phyloP scores from a whole-genome alignment of 2,329 filamentous ascomycete genomes.

The Trichoderma simmonsii region DNA sequence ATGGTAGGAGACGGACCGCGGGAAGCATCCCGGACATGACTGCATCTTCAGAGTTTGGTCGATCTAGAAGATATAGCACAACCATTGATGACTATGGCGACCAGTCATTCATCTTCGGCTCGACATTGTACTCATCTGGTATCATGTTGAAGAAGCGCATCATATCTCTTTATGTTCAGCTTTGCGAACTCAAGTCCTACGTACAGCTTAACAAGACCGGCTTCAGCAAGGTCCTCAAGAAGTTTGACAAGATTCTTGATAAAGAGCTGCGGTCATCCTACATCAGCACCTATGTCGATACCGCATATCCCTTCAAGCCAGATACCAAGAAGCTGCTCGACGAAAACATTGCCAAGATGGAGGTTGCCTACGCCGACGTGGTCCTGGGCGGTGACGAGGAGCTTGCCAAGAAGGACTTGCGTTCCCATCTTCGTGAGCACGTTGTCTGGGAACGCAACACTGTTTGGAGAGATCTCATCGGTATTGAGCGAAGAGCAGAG shows the following conservation, averaged over 20 bases:
- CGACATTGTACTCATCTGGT: constrained; percentile 60
- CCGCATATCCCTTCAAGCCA: constrained; percentile 76
- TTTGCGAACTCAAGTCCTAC: constrained; percentile 95
- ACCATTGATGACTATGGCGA: constrained; percentile 78
- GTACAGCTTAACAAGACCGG: constrained; percentile 95
- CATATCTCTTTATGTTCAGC: constrained; percentile 80
- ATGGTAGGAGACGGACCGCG: constrained; percentile 38
- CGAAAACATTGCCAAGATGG: constrained; percentile 69
- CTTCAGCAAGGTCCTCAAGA: constrained; percentile 94
- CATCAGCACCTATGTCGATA: constrained; percentile 68
- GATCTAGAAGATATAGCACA: constrained; percentile 61
- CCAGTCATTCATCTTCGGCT: constrained; percentile 62
- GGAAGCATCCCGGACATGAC: constrained; percentile 52
- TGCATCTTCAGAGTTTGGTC: constrained; percentile 57
- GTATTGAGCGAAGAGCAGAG: constrained; percentile 91
- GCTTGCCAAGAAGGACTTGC: constrained; percentile 77
- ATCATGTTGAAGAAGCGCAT: constrained; percentile 92
- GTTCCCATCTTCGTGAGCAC: constrained; percentile 89
- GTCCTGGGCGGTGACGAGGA: constrained; percentile 77
- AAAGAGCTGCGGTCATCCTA: constrained; percentile 75
- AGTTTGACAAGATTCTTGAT: constrained; percentile 95
- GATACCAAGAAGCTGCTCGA: constrained; percentile 69
- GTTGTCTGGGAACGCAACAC: constrained; percentile 99
- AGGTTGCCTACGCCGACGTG: constrained; percentile 74
- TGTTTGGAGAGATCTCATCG: constrained; percentile 98